Percentiles rank a stretch among this genome's conserved stretches.
Conservation (phyloP, 2,329 filamentous ascomycete species). For the Domatiomyces catenatus region DNA sequence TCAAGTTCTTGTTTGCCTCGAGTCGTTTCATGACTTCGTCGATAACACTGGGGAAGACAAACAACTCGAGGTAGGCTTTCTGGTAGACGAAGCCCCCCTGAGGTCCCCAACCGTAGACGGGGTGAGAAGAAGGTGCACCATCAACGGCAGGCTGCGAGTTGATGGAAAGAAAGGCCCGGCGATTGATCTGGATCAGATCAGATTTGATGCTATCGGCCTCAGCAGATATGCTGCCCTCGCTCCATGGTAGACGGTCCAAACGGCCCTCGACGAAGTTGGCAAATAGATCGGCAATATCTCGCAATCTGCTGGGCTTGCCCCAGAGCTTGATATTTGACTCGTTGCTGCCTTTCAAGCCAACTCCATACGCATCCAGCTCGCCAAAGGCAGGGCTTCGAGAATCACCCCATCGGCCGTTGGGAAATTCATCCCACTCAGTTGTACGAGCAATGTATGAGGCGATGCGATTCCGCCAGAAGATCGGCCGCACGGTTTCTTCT, state of each 20-base stretch:
- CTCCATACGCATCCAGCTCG: slow-evolving; percentile 84
- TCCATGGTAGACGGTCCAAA: slow-evolving; percentile 79
- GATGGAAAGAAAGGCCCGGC: slow-evolving; percentile 76
- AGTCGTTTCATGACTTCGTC: slow-evolving; percentile 63
- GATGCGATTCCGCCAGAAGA: slow-evolving; percentile 97
- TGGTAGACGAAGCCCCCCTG: slow-evolving; percentile 94
- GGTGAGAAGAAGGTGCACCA: slow-evolving; percentile 72
- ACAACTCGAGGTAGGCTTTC: slow-evolving; percentile 87
- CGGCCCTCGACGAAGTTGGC: slow-evolving; percentile 70
- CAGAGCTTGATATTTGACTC: slow-evolving; percentile 91
- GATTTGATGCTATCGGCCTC: slow-evolving; percentile 68
- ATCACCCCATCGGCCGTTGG: slow-evolving; percentile 97
- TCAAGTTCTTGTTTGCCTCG: slow-evolving; percentile 62
- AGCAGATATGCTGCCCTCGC: slow-evolving; percentile 67
- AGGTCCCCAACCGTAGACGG: slow-evolving; percentile 86
- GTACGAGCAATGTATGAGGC: slow-evolving; percentile 91
- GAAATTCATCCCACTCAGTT: slow-evolving; percentile 98
- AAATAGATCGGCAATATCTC: slow-evolving; percentile 71
- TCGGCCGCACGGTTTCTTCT: slow-evolving; percentile 88
- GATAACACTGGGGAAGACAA: slow-evolving; percentile 69
- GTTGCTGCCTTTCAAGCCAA: slow-evolving; percentile 85
- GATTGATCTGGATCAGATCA: slow-evolving; percentile 67
- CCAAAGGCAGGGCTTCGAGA: slow-evolving; percentile 91
- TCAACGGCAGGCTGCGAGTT: slow-evolving; percentile 96
- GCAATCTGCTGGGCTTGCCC: slow-evolving; percentile 67